Evolutionary conservation across 106 monocot genomes (phyloP), one percentile per base, ranked within the genome.

Genomic region (Platanthera zijinensis): DNA sequence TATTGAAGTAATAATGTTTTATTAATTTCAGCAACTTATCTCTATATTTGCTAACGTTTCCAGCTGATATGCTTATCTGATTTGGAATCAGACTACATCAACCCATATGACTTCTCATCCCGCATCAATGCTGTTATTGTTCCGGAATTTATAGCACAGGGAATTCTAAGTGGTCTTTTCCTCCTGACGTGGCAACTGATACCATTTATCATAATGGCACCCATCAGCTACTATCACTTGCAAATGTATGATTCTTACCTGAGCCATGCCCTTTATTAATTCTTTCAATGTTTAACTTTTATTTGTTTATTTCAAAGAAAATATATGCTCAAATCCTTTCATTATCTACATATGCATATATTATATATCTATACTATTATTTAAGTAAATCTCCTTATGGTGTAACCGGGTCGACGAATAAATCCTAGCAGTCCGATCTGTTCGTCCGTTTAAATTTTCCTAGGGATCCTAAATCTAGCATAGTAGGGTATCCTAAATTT

Each of bases 41-140:
- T 10, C 7, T 51, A 7, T 51, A 2, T 51, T 10, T 50, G 50
- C 8, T 50, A 47, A 72, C 5, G 15, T 72, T n/a, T 7, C 81
- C 88, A 97, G 93, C 86, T 97, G 52, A 91, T 97, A 77, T 80
- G 77, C 78, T 85, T 97, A 64, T 89, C 93, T 28, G 97, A 97
- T 79, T 84, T 97, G 85, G 97, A 97, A 83, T 93, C 75, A 48
- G 93, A 97, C 67, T 97, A 94, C 84, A 97, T 97, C 75, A 97
- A 97, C 83, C 97, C 93, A 19, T 97, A 89, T 76, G 97, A 97
- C 82, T 89, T 91, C 68, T 90, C 96, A 56, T 84, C 87, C 51
- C 93, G 91, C 10, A 85, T 97, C 85, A 97, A 97, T 79, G 86
- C 86, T n/a, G 85, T 91, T 50, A 75, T 97, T 4, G 46, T 91